Conservation (phyloP, 176 grass and related monocot species). For the Poa pratensis region DNA sequence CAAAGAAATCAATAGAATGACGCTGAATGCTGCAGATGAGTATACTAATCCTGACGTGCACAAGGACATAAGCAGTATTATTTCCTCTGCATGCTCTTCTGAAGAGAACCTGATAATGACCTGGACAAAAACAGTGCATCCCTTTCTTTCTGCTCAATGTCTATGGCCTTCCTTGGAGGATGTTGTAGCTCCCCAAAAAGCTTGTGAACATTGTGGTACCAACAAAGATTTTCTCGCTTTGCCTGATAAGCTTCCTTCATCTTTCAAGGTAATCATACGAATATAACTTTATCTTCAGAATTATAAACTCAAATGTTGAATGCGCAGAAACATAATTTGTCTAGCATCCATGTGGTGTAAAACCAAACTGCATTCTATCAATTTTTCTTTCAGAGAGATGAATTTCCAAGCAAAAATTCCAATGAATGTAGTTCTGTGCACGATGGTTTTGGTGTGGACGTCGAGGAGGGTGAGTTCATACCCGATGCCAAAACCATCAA, state of each 20-base stretch:
- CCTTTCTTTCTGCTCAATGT: slow-evolving; percentile 28
- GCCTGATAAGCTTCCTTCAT: background rate
- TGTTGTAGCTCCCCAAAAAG: slow-evolving; percentile 1
- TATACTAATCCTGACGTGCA: slow-evolving; percentile 34
- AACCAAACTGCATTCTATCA: slow-evolving; percentile 16
- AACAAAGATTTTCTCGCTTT: slow-evolving; percentile 21
- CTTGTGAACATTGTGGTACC: slow-evolving; percentile 44
- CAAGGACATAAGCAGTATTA: slow-evolving; percentile 42
- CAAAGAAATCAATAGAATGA: slow-evolving; percentile 29
- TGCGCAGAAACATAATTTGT: background rate
- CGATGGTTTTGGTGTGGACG: background rate
- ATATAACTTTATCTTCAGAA: background rate
- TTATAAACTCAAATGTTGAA: background rate
- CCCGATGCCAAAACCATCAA: slow-evolving; percentile 20
- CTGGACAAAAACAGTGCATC: slow-evolving; percentile 38
- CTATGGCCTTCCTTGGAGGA: background rate
- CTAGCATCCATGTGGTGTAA: background rate
- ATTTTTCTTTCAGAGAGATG: slow-evolving; percentile 38
- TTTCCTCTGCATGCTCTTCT: slow-evolving; percentile 32
- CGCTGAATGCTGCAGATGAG: background rate
- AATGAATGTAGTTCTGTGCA: slow-evolving; percentile 7
- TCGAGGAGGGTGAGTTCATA: slow-evolving; percentile 55
- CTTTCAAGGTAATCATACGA: slow-evolving; percentile 41
- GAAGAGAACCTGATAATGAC: slow-evolving; percentile 41
- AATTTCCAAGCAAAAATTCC: background rate